Conservation (phyloP, 2,329 filamentous ascomycete species). For the Arthrobotrys musiformis region DNA sequence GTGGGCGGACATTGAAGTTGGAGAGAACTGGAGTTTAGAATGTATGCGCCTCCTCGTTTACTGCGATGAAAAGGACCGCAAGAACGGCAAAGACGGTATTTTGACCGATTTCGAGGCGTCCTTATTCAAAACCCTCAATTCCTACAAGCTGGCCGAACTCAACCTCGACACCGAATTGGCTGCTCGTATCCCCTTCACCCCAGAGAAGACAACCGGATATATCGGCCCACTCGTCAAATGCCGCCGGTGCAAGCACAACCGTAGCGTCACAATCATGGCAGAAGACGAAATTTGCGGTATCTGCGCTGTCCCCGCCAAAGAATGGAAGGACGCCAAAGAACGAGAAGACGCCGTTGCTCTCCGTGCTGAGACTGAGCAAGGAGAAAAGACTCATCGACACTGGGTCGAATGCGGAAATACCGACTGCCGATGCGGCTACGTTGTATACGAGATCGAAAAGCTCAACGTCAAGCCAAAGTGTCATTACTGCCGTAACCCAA, state of each 20-base stretch:
- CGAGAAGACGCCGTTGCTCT: conserved; percentile 34
- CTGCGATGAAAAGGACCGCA: conserved; percentile 64
- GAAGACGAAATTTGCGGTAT: conserved; percentile 63
- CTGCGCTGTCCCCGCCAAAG: conserved; percentile 59
- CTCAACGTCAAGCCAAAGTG: conserved; percentile 67
- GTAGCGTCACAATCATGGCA: conserved; percentile 68
- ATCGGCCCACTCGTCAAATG: conserved; percentile 65
- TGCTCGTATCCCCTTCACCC: conserved; percentile 65
- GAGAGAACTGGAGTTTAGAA: conserved; percentile 66
- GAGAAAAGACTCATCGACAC: conserved; percentile 61
- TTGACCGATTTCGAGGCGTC: conserved; percentile 62
- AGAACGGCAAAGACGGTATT: conserved; percentile 60
- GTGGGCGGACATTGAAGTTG: conserved; percentile 66
- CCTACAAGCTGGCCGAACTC: conserved; percentile 65
- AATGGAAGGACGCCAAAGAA: conserved; percentile 58
- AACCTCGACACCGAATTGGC: conserved; percentile 66
- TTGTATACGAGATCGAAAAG: conserved; percentile 65
- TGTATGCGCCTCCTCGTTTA: conserved; percentile 61
- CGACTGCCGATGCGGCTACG: conserved; percentile 66
- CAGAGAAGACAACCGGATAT: conserved; percentile 64
- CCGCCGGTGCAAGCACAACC: conserved; percentile 64
- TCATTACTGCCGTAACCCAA: conserved; percentile 64
- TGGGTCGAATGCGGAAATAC: conserved; percentile 67
- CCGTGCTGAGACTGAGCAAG: conserved; percentile 59
- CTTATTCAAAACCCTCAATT: conserved; percentile 65